Conservation (phyloP, 2,329 filamentous ascomycete species). For the Lojkania enalia region DNA sequence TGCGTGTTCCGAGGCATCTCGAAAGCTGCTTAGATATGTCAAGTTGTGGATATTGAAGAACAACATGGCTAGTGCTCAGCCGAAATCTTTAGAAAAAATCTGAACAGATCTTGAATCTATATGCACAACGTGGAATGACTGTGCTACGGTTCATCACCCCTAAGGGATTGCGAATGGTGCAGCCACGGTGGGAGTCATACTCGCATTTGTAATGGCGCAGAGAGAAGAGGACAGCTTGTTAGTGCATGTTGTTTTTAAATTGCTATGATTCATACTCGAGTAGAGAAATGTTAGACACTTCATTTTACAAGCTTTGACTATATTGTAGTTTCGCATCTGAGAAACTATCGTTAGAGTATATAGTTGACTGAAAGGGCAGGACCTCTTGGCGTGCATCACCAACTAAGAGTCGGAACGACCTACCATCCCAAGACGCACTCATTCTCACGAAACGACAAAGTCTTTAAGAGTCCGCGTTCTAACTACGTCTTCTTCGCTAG, state of each 20-base stretch:
- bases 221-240: constrained; percentile 22
- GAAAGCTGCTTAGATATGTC: not conserved
- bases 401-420: constrained; percentile 21
- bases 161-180: too few relatives aligned
- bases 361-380: constrained; percentile 13
- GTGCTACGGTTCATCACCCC: constrained; percentile 2
- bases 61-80: too few relatives aligned
- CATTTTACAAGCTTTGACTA: too few relatives aligned
- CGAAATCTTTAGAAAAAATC: too few relatives aligned
- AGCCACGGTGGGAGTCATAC: constrained; percentile 43
- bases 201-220: constrained; percentile 37
- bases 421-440: not conserved
- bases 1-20: constrained; percentile 29
- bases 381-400: constrained; percentile 39
- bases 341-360: constrained; percentile 7
- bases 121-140: not conserved
- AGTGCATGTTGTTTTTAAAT: not conserved
- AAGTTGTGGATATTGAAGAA: too few relatives aligned
- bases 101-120: too few relatives aligned
- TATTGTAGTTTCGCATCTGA: too few relatives aligned
- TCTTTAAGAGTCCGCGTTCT: not conserved
- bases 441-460: not conserved
- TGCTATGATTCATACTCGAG: too few relatives aligned
- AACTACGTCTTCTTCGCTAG: not conserved
- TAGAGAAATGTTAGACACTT: too few relatives aligned